phyloP scores from a whole-genome alignment of 2,329 filamentous ascomycete species.

The Pezicula radicicola region DNA sequence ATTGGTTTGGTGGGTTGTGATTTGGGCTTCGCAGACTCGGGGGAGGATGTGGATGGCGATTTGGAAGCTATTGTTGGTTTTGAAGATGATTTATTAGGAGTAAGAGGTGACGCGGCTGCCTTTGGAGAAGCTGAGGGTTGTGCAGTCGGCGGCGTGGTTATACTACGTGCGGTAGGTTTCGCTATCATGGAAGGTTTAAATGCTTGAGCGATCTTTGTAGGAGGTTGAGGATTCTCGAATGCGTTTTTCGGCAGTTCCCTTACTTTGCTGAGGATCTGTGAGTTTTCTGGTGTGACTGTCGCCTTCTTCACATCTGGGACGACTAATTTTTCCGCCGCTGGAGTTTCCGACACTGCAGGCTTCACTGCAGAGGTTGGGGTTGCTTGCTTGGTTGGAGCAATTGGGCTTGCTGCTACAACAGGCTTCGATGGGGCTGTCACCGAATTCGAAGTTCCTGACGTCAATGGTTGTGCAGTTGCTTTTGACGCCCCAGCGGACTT shows the following conservation, averaged over 20 bases:
- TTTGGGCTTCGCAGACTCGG: not conserved
- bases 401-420: too few species aligned
- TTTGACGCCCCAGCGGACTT: not conserved
- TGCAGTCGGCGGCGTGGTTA: not conserved
- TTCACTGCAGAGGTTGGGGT: not conserved
- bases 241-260: slow-evolving; percentile 9
- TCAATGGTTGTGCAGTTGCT: not conserved
- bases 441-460: not conserved
- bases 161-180: not conserved
- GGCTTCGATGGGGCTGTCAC: not conserved
- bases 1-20: not conserved
- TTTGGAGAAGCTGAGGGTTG: not conserved
- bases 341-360: not conserved
- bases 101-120: not conserved
- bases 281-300: slow-evolving; percentile 8
- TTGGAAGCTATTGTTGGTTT: not conserved
- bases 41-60: not conserved
- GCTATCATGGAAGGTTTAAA: not conserved
- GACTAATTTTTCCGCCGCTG: not conserved
- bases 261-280: slow-evolving; percentile 17
- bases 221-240: not conserved
- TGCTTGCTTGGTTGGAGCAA: too few species aligned
- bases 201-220: not conserved
- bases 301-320: not conserved
- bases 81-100: not conserved